Conservation (phyloP, 225 moss, liverwort and hornwort genomes). For the Straminergon stramineum region DNA sequence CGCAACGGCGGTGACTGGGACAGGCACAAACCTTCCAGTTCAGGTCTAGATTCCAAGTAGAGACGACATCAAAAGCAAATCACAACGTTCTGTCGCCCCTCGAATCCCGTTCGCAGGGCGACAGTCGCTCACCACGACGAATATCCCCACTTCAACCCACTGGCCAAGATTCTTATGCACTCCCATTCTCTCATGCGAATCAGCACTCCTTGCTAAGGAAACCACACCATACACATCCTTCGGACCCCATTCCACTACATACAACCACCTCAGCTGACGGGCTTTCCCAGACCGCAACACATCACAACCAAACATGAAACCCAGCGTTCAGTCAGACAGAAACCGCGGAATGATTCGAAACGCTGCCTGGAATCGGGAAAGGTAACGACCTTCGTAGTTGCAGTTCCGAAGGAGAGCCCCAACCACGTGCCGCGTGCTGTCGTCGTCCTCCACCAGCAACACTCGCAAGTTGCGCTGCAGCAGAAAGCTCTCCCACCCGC, state of each 20-base stretch:
- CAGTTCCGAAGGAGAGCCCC: slow-evolving; percentile 90
- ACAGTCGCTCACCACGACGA: background rate
- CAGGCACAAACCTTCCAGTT: slow-evolving; percentile 59
- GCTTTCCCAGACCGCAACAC: background rate
- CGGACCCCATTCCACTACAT: background rate
- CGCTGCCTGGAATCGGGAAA: background rate
- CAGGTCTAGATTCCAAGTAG: slow-evolving; percentile 34
- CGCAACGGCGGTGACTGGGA: slow-evolving; percentile 78
- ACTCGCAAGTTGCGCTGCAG: slow-evolving; percentile 59
- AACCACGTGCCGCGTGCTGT: slow-evolving; percentile 85
- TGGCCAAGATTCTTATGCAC: background rate
- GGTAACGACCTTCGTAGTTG: slow-evolving; percentile 77
- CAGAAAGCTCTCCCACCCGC: slow-evolving; percentile 77
- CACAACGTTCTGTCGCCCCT: background rate
- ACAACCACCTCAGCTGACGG: background rate
- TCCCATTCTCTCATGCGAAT: background rate
- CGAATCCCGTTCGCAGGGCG: background rate
- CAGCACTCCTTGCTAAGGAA: background rate
- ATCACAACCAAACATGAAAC: background rate
- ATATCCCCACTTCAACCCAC: background rate
- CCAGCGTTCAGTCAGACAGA: background rate
- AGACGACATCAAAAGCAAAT: background rate
- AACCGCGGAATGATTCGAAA: background rate
- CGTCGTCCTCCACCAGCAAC: slow-evolving; percentile 91
- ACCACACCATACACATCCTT: background rate